Percentiles rank a stretch among this genome's conserved stretches.
phyloP scores from a whole-genome alignment of 2,329 filamentous ascomycete genomes.

The Chalara sp. region DNA sequence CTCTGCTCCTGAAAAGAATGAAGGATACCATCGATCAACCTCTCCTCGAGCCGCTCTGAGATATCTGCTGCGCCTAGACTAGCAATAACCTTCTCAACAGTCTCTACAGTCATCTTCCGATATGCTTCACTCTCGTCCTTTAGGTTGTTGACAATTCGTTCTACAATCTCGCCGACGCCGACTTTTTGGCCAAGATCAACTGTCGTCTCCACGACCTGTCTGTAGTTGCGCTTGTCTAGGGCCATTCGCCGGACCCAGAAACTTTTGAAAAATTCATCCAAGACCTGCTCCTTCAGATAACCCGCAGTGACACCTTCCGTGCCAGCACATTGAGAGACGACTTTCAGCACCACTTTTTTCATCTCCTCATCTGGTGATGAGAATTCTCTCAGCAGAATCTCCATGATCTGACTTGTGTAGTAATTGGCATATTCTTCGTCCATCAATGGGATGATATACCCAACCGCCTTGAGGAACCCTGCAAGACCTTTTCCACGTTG shows the following conservation, averaged over 20 bases:
- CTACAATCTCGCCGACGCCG: constrained; percentile 91
- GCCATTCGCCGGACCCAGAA: constrained; percentile 99
- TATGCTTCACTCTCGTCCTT: constrained; percentile 98
- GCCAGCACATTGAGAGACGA: constrained; percentile 89
- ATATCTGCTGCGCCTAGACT: constrained; percentile 92
- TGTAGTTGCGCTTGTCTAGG: constrained; percentile 93
- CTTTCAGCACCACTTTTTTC: constrained; percentile 99
- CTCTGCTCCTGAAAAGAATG: constrained; percentile 98
- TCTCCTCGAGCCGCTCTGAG: constrained; percentile 84
- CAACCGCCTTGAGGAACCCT: constrained; percentile 93
- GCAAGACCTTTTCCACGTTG: constrained; percentile 94
- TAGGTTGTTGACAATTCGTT: constrained; percentile 87
- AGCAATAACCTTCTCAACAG: constrained; percentile 91
- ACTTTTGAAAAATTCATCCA: constrained; percentile 96
- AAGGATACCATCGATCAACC: constrained; percentile 89
- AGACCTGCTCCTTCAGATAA: constrained; percentile 90
- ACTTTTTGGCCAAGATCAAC: constrained; percentile 97
- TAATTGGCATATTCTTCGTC: constrained; percentile 99
- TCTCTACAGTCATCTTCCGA: constrained; percentile 98
- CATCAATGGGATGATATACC: constrained; percentile 98
- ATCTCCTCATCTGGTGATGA: constrained; percentile 97
- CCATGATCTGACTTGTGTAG: constrained; percentile 98
- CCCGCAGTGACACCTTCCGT: constrained; percentile 92
- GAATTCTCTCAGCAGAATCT: constrained; percentile 92
- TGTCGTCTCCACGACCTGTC: constrained; percentile 95